Conservation (phyloP, 2,329 filamentous ascomycete genomes). For the Diaporthe citrichinensis region DNA sequence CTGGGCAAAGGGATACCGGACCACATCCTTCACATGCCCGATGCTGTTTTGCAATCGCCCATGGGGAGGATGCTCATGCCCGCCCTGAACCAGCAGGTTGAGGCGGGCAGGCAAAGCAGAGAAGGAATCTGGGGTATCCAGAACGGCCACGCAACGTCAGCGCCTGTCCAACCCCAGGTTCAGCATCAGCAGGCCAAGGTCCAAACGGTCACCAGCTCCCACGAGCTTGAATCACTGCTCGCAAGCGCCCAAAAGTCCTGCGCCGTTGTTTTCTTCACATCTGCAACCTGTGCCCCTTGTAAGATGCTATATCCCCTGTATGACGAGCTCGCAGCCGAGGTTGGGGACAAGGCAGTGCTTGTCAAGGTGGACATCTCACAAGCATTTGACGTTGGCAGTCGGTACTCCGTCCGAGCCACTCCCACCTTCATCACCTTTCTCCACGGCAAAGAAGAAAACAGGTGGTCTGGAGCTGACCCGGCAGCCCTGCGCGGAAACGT, state of each 20-base stretch:
- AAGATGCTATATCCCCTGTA: slow-evolving; percentile 86
- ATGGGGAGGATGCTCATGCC: slow-evolving; percentile 91
- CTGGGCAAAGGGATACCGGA: slow-evolving; percentile 89
- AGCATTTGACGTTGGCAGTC: slow-evolving; percentile 73
- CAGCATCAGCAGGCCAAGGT: slow-evolving; percentile 63
- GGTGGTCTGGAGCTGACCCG: slow-evolving; percentile 85
- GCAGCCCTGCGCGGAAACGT: slow-evolving; percentile 79
- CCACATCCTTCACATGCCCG: slow-evolving; percentile 87
- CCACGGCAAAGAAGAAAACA: slow-evolving; percentile 79
- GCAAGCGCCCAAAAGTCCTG: slow-evolving; percentile 74
- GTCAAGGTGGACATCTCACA: slow-evolving; percentile 86
- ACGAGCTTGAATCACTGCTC: slow-evolving; percentile 73
- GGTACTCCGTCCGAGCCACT: slow-evolving; percentile 80
- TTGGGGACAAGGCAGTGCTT: slow-evolving; percentile 76
- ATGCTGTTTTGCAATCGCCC: slow-evolving; percentile 86
- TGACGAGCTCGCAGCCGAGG: slow-evolving; percentile 82
- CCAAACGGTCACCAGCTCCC: slow-evolving; percentile 70
- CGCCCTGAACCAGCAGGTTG: slow-evolving; percentile 69
- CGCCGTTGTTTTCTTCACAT: slow-evolving; percentile 93
- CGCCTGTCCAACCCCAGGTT: slow-evolving; percentile 42
- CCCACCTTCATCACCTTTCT: slow-evolving; percentile 92
- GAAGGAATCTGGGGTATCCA: slow-evolving; percentile 66
- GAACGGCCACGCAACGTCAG: slow-evolving; percentile 46
- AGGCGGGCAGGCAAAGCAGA: slow-evolving; percentile 60
- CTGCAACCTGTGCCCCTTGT: slow-evolving; percentile 87